Evolutionary conservation across 1,284 basidiomycete species (phyloP), one percentile per base, ranked within the genome.

Genomic region (Ganoderma lucidum): DNA sequence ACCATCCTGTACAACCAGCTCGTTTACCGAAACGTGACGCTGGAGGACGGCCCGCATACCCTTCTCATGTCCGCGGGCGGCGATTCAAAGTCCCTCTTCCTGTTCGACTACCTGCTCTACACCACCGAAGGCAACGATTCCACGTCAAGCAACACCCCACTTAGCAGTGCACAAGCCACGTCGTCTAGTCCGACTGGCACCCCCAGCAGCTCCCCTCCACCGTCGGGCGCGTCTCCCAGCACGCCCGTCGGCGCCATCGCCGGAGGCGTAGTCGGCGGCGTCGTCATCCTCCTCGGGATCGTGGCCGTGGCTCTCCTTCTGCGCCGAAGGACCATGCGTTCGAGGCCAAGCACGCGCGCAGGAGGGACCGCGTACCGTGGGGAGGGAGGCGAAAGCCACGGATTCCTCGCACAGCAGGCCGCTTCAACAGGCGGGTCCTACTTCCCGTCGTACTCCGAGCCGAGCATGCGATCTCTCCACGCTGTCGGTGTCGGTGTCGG

Each of bases 51-150:
- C n/a, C 14, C 51, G n/a, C 76, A 77, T 61, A 66, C 62, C 1
- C 61, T 70, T 23, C 70, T 70, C 62, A 74, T 74, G 5, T 19
- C 19, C 17, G 41, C 58, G 9, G 66, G 68, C 8, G 44, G 41
- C 42, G 67, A 64, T 1, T 6, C 44, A 10, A 59, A 48, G 58
- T 72, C 74, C 19, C 51, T 75, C 19, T 64, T 73, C 2, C 62
- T 77, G 1, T 65, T 77, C 28, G 76, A 77, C 63, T 75, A 75
- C 55, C 63, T 74, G 6, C 37, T 69, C 8, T 76, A 77, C 63
- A 59, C 58, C n/a, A 41, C 58, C 58, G 14, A 59, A 19, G 58
- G 28, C 35, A 41, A 59, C 35, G 58, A 59, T 3, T n/a, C 58
- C 32, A 23, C 58, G n/a, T 10, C 35, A 4, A 39, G 32, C 17